Evolutionary conservation across 306 rosid species (phyloP), one percentile per base, ranked within the genome.

Genomic region (Gillenia trifoliata): DNA sequence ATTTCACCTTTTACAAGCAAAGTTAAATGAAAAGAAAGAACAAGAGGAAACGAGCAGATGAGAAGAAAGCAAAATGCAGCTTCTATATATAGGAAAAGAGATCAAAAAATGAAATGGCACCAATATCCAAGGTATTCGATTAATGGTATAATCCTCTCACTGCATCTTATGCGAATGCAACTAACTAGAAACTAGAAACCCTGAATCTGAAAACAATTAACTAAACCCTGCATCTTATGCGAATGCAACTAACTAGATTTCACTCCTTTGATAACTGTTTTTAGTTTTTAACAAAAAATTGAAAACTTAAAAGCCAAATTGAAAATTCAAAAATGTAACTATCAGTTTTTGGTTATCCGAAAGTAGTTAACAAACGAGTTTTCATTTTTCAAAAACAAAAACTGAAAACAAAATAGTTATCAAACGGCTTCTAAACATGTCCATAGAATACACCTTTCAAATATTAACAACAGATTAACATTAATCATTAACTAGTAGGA

Each of bases 1-100:
- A 79, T 77, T 89, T 80, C 82, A 80, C 82, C 82, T 76, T 65
- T 54, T 56, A 22, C 70, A 77, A 78, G 73, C 28, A 63, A 40
- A 59, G 30, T 55, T 19, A 65, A 6, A 64, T 30, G 66, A 68
- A 28, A 16, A 47, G 82, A 52, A 62, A 49, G 79, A 67, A 61
- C 30, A 28, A 52, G 22, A 49, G 43, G 19, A 43, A 85, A 81
- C 23, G 68, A 34, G 55, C 74, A 62, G 70, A 69, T 69, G 68
- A 38, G 72, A 69, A 77, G 72, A 73, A 82, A 29, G 78, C 59
- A 81, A 57, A 64, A 12, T 59, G 34, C 25, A 68, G 50, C 52
- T 12, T 38, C 70, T 25, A 40, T 22, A 13, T 22, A 23, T 40
- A 47, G 49, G 30, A 65, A 65, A 65, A 38, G n/a, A 26, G 15